Evolutionary conservation across 2,329 filamentous ascomycete species (phyloP).

Genomic region (Davidsoniella australis): DNA sequence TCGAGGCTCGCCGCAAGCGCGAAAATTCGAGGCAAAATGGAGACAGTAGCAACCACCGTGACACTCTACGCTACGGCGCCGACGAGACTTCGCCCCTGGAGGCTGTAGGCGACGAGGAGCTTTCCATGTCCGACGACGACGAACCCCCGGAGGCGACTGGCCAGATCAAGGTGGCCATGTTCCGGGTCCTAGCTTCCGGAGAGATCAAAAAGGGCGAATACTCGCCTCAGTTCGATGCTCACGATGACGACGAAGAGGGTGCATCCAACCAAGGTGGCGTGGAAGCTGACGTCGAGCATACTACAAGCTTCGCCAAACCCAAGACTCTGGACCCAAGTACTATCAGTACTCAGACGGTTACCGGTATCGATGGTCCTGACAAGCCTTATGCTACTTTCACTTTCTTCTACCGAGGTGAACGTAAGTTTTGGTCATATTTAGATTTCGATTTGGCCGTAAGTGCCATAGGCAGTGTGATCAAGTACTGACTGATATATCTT

Average conservation of each 20-base stretch:
- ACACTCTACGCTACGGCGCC: constrained; percentile 64
- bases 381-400: constrained; percentile 95
- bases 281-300: constrained; percentile 82
- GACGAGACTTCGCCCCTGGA: constrained; percentile 62
- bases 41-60: constrained; percentile 18
- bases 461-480: not conserved
- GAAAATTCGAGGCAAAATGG: constrained; percentile 24
- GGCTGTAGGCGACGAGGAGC: constrained; percentile 48
- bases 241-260: constrained; percentile 67
- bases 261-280: constrained; percentile 11
- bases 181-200: constrained; percentile 83
- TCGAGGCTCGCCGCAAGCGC: constrained; percentile 48
- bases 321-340: constrained; percentile 92
- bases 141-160: constrained; percentile 86
- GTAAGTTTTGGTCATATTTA: constrained; percentile 38
- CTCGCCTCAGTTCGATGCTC: constrained; percentile 90
- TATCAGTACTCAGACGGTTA: constrained; percentile 98
- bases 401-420: constrained; percentile 90
- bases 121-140: constrained; percentile 66
- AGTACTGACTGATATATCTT: not conserved
- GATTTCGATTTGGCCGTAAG: not conserved
- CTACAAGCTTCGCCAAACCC: constrained; percentile 91
- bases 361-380: constrained; percentile 87
- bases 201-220: constrained; percentile 98
- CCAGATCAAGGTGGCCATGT: constrained; percentile 96